These are phyloP conservation scores for Mariannaea sp. DNA, from an alignment of 2,329 filamentous ascomycete genomes.

Conservation along the genomic window DNA sequence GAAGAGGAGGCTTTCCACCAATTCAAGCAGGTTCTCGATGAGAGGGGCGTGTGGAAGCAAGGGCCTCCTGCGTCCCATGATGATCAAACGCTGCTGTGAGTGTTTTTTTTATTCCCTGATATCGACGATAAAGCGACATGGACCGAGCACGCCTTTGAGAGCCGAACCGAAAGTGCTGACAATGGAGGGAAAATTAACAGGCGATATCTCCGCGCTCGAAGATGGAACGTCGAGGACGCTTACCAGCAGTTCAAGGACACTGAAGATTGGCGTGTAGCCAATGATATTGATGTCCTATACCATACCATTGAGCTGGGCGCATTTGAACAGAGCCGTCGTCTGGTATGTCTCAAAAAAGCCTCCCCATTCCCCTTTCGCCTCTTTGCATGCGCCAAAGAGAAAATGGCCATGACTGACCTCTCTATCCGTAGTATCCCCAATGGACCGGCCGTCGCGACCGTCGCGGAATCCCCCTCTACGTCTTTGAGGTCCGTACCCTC, in stretches of 20 bases:
- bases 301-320: slow-evolving; percentile 83
- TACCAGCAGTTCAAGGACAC: slow-evolving; percentile 85
- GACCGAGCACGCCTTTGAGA: not conserved
- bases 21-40: slow-evolving; percentile 72
- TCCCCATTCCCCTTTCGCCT: too few relatives aligned
- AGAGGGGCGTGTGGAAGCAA: slow-evolving; percentile 67
- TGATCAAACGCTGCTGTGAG: slow-evolving; percentile 73
- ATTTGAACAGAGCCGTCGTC: slow-evolving; percentile 77
- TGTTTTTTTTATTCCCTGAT: slow-evolving; percentile 16
- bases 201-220: slow-evolving; percentile 83
- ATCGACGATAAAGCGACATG: not conserved
- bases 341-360: slow-evolving; percentile 67
- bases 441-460: slow-evolving; percentile 91
- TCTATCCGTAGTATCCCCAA: slow-evolving; percentile 74
- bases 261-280: slow-evolving; percentile 82
- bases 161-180: slow-evolving; percentile 20
- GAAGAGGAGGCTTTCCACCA: slow-evolving; percentile 70
- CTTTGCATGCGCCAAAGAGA: not conserved
- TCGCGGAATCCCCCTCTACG: slow-evolving; percentile 88
- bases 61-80: slow-evolving; percentile 67
- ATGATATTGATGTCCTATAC: slow-evolving; percentile 79
- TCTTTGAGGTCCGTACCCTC: slow-evolving; percentile 84
- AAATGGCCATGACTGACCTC: slow-evolving; percentile 12
- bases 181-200: slow-evolving; percentile 56
- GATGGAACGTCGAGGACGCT: slow-evolving; percentile 78